Evolutionary conservation across 2,329 filamentous ascomycete genomes (phyloP).

Genomic region (Immersiporthe knoxdaviesiana): DNA sequence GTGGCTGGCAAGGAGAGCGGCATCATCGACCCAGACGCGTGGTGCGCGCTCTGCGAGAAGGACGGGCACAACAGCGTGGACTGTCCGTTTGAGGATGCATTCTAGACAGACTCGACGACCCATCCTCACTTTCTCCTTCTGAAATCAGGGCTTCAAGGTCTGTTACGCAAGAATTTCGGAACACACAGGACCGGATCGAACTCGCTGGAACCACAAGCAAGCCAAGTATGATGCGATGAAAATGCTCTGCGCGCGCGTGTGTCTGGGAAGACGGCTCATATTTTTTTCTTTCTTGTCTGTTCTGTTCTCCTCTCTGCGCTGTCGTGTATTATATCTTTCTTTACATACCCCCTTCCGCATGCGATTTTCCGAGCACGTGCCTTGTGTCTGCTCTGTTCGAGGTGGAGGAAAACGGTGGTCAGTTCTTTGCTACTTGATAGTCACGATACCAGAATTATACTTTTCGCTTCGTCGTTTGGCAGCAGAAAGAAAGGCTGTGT

Average conservation of each 20-base stretch:
- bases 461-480: background rate
- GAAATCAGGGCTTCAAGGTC: background rate
- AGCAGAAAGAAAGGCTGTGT: background rate
- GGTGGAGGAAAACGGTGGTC: background rate
- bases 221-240: constrained; percentile 1
- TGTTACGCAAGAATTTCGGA: constrained; percentile 23
- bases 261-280: background rate
- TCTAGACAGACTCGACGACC: constrained; percentile 43
- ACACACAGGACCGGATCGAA: constrained; percentile 6
- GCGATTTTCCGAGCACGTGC: background rate
- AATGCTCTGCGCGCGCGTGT: background rate
- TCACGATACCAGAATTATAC: background rate
- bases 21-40: constrained; percentile 81
- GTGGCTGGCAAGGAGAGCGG: constrained; percentile 79
- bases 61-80: constrained; percentile 97
- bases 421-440: background rate
- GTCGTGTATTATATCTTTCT: background rate
- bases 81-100: constrained; percentile 87
- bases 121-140: too few relatives aligned
- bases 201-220: background rate
- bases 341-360: constrained; percentile 1
- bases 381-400: background rate
- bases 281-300: constrained; percentile 3
- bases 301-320: too few relatives aligned
- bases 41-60: constrained; percentile 95